phyloP scores from a whole-genome alignment of 2,329 filamentous ascomycete genomes.

The Periglandula ipomoeae region DNA sequence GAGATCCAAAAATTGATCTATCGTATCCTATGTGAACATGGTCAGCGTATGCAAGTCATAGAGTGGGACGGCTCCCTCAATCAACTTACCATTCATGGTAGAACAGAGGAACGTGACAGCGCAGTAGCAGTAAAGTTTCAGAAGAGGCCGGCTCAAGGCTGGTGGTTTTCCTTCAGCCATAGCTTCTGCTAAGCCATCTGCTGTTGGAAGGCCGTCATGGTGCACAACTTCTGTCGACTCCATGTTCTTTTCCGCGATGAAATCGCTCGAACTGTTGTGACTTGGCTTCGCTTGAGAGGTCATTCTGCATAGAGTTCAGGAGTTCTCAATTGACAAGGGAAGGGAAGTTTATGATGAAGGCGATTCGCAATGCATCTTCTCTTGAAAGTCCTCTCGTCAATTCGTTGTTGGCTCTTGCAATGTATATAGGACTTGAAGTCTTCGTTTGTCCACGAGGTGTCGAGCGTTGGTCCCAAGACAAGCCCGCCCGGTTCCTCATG shows the following conservation, averaged over 20 bases:
- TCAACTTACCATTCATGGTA: constrained; percentile 10
- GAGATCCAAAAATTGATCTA: constrained; percentile 40
- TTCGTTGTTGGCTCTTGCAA: neutral
- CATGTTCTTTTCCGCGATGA: neutral
- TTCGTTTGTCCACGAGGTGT: too few species aligned
- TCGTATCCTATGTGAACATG: constrained; percentile 22
- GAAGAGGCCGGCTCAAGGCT: constrained; percentile 6
- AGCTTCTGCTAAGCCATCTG: constrained; percentile 10
- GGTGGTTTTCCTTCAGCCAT: constrained; percentile 6
- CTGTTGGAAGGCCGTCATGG: constrained; percentile 4
- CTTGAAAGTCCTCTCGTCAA: neutral
- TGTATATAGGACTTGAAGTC: neutral
- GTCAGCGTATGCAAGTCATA: neutral
- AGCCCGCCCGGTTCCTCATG: too few species aligned
- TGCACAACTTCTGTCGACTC: constrained; percentile 1
- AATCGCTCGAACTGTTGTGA: neutral
- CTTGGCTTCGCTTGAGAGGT: neutral
- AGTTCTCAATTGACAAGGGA: neutral
- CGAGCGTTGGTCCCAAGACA: too few species aligned
- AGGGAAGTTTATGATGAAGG: neutral
- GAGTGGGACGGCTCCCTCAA: neutral
- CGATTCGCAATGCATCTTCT: too few species aligned
- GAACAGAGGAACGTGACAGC: constrained; percentile 10
- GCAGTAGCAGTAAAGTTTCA: constrained; percentile 10
- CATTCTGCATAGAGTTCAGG: neutral